Percentiles rank a stretch among this genome's conserved stretches.
These are phyloP conservation scores for Lomentospora prolificans DNA, from an alignment of 2,329 filamentous ascomycete species.

Conservation along the genomic window DNA sequence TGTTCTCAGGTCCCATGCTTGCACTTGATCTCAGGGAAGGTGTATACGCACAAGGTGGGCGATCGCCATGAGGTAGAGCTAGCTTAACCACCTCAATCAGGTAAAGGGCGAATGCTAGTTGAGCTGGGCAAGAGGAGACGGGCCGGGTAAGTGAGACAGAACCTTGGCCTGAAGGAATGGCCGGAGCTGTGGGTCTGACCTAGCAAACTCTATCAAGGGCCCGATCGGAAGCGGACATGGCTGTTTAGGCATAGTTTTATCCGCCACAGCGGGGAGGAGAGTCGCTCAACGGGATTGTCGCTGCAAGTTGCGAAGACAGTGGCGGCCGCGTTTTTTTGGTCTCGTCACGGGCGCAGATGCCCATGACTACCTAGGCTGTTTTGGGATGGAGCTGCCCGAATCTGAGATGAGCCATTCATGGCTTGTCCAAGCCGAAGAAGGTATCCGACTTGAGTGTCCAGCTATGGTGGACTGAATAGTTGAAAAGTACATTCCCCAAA, in stretches of 20 bases:
- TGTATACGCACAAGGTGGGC: too few relatives aligned
- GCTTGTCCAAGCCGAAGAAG: too few relatives aligned
- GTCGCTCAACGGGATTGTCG: neutral
- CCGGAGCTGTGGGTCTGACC: neutral
- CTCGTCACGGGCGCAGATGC: neutral
- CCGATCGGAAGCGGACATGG: neutral
- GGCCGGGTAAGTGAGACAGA: neutral
- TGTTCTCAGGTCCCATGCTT: too few relatives aligned
- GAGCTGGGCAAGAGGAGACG: neutral
- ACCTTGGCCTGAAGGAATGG: neutral
- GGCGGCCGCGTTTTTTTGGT: neutral
- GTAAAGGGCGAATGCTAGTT: neutral
- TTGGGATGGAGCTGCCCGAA: too few relatives aligned
- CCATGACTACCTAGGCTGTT: too few relatives aligned
- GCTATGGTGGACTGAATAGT: neutral
- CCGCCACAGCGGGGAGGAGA: neutral
- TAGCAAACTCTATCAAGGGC: neutral
- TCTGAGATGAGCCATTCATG: too few relatives aligned
- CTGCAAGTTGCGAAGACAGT: neutral
- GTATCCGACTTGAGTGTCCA: too few relatives aligned
- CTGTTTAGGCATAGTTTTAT: neutral
- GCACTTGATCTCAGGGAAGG: too few relatives aligned
- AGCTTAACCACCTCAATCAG: neutral
- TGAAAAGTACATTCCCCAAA: neutral
- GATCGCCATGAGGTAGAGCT: too few relatives aligned